Base-by-base conservation (phyloP, 495 filamentous ascomycete genomes). In the Venustampulla echinocandica region DNA sequence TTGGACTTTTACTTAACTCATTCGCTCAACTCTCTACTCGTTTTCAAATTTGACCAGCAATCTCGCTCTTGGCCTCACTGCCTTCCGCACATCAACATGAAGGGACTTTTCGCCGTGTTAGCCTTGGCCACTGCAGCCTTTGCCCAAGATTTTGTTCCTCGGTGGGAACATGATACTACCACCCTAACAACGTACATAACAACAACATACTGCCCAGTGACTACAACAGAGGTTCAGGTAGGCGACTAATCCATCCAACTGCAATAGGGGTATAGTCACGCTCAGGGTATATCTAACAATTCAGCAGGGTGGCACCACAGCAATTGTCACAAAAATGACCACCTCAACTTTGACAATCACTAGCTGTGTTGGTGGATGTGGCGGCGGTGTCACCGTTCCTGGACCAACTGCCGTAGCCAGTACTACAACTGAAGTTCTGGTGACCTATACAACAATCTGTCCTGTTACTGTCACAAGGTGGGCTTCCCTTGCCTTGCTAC, bases 1-100 rank as follows among this genome's bases (percentile, higher is more conserved):
- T 49, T 64, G 60, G 57, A 46, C 61, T 53, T 46, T 53, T 57
- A 52, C 55, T 55, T 59, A 54, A 42, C 43, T 53, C 54, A 46
- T 46, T 59, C 49, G 50, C 54, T 59, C 42, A n/a, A n/a, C n/a
- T n/a, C n/a, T n/a, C n/a, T n/a, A n/a, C n/a, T n/a, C n/a, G n/a
- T n/a, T n/a, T n/a, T n/a, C n/a, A n/a, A n/a, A n/a, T n/a, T n/a
- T n/a, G n/a, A n/a, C n/a, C n/a, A n/a, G n/a, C n/a, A n/a, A n/a
- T n/a, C n/a, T n/a, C n/a, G n/a, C 38, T 49, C 24, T 9, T 28
- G 35, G 51, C 34, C 9, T 5, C 17, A 10, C 6, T 18, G 9
- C 15, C 9, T 37, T 15, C 9, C 17, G 10, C 10, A 46, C 17
- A 38, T 49, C 44, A 64, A 47, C 25, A 56, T 59, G 50, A 62